These are phyloP conservation scores for Xylaria sp. DNA, from an alignment of 2,329 filamentous ascomycete genomes.

Conservation along the genomic window DNA sequence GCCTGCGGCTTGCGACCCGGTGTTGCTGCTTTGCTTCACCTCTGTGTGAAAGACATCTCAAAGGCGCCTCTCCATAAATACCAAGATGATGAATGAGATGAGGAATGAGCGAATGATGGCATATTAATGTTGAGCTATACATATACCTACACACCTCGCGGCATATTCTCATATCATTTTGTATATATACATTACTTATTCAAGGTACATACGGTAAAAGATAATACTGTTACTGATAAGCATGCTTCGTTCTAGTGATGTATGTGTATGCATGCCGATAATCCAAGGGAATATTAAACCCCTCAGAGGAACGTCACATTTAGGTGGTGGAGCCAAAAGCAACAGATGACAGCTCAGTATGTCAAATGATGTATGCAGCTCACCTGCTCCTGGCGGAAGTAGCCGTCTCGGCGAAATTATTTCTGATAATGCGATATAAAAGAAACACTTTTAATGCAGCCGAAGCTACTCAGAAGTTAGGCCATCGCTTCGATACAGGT, in stretches of 20 bases:
- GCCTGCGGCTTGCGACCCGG: background rate
- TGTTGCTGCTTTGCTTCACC: background rate
- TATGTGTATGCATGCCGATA: background rate
- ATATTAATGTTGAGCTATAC: slow-evolving; percentile 3
- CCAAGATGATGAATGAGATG: slow-evolving; percentile 18
- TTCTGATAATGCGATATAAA: no score
- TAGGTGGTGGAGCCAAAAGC: background rate
- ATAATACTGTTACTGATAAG: background rate
- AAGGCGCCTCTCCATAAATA: background rate
- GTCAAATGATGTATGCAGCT: background rate
- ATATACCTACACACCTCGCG: slow-evolving; percentile 1
- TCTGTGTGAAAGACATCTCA: background rate
- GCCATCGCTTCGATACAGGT: no score
- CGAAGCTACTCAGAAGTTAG: no score
- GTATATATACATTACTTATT: slow-evolving; percentile 1
- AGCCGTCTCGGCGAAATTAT: no score
- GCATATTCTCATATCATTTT: background rate
- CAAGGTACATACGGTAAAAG: background rate
- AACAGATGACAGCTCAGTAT: background rate
- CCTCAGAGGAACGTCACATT: background rate
- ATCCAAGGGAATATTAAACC: background rate
- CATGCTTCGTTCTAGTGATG: background rate
- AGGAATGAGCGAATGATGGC: slow-evolving; percentile 18
- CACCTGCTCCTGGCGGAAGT: no score
- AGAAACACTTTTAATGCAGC: no score